A percentile compares a stretch with the other conserved stretches of the same genome.
Conservation (phyloP, 208 protist species). For the Sergeia podlipaevii region DNA sequence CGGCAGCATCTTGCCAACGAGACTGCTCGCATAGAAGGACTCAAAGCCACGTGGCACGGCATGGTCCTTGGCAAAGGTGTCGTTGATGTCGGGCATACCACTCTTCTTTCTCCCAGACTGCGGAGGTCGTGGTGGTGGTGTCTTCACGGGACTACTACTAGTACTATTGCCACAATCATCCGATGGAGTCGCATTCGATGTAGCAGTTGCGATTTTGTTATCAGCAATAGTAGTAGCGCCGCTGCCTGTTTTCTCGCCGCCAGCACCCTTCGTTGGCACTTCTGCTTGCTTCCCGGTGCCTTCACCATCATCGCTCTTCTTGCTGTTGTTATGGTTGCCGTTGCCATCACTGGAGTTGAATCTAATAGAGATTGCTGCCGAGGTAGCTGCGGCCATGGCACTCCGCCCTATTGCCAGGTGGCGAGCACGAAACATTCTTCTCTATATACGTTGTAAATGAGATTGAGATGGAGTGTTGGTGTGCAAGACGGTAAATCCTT, state of each 20-base stretch:
- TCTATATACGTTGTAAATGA: no score
- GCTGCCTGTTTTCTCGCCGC: no score
- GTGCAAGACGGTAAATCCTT: no score
- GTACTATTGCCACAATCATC: not conserved
- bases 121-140: no score
- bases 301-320: not conserved
- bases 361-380: slow-evolving; percentile 6
- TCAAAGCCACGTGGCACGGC: slow-evolving; percentile 63
- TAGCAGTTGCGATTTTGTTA: no score
- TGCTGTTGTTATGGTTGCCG: not conserved
- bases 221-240: no score
- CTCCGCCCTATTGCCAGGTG: no score
- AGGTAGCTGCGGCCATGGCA: slow-evolving; percentile 10
- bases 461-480: no score
- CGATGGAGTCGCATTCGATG: not conserved
- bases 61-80: slow-evolving; percentile 17
- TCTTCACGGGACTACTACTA: slow-evolving; percentile 1
- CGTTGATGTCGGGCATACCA: slow-evolving; percentile 1
- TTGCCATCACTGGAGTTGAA: not conserved
- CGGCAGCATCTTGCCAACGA: slow-evolving; percentile 38
- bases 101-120: no score
- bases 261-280: no score
- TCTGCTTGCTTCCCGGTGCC: not conserved
- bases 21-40: slow-evolving; percentile 51
- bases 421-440: no score